Conservation (phyloP, 2,329 filamentous ascomycete species). For the Metarhizium album region DNA sequence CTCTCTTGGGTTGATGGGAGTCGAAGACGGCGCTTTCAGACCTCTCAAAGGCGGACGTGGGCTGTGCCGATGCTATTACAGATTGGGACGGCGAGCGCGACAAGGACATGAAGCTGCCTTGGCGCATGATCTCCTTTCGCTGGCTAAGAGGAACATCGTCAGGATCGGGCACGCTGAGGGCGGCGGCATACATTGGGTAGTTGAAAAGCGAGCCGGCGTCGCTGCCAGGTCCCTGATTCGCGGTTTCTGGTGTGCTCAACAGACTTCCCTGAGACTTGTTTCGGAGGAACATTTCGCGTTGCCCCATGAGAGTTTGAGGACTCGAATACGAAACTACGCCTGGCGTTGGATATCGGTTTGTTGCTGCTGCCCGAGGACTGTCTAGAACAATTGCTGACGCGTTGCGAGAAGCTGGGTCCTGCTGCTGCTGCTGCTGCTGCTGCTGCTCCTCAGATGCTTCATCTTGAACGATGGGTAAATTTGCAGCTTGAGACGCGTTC, state of each 20-base stretch:
- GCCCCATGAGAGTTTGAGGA: constrained; percentile 44
- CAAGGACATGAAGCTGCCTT: constrained; percentile 30
- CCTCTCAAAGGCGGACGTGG: constrained; percentile 13
- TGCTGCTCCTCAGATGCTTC: constrained; percentile 1
- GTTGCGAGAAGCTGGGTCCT: constrained; percentile 10
- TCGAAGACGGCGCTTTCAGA: constrained; percentile 33
- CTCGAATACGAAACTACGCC: constrained; percentile 40
- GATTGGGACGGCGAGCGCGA: constrained; percentile 14
- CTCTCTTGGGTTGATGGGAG: constrained; percentile 44
- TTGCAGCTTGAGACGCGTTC: constrained; percentile 8
- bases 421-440: no score
- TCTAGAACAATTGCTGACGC: constrained; percentile 14
- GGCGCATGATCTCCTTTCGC: constrained; percentile 50
- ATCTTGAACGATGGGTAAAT: constrained; percentile 9
- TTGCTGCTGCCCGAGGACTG: background rate
- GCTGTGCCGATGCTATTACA: constrained; percentile 9
- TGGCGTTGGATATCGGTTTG: constrained; percentile 21
- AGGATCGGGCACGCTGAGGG: constrained; percentile 29
- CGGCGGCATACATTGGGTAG: constrained; percentile 20
- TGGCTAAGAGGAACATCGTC: constrained; percentile 66
- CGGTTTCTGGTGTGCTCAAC: constrained; percentile 16
- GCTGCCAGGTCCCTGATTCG: constrained; percentile 20
- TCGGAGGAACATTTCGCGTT: constrained; percentile 43
- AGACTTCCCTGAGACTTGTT: constrained; percentile 37
- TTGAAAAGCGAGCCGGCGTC: constrained; percentile 32